A percentile compares a stretch with the other conserved stretches of the same genome.
These are phyloP conservation scores for Volvariella surrecta DNA, from an alignment of 1,284 basidiomycete species.

Conservation along the genomic window DNA sequence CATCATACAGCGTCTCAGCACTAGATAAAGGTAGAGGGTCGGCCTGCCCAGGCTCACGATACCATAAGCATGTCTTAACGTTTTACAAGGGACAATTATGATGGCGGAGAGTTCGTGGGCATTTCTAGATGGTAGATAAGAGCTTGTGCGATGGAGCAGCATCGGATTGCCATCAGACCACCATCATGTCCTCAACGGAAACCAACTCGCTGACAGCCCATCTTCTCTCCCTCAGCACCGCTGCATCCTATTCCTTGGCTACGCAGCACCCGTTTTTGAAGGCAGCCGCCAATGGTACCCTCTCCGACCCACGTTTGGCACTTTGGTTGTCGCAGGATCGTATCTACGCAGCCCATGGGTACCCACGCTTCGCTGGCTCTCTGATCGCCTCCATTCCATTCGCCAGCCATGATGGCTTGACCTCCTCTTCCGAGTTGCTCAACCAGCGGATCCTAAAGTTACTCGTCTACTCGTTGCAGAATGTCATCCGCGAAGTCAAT, in stretches of 20 bases:
- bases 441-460: constrained; percentile 39
- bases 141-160: too few relatives aligned
- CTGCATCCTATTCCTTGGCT: constrained; percentile 34
- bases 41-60: too few relatives aligned
- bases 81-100: too few relatives aligned
- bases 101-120: too few relatives aligned
- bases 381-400: constrained; percentile 48
- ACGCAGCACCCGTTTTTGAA: constrained; percentile 48
- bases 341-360: constrained; percentile 61
- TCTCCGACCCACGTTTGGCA: constrained; percentile 37
- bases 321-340: constrained; percentile 61
- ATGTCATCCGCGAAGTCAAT: constrained; percentile 48
- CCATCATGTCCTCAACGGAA: too few relatives aligned
- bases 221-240: constrained; percentile 27
- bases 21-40: too few relatives aligned
- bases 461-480: constrained; percentile 43
- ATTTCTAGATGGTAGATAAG: too few relatives aligned
- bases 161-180: too few relatives aligned
- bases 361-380: constrained; percentile 52
- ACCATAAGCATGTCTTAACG: too few relatives aligned
- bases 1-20: too few relatives aligned
- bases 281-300: constrained; percentile 39
- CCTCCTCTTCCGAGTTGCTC: constrained; percentile 23
- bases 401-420: constrained; percentile 22
- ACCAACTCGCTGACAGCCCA: constrained; percentile 19